A percentile compares a stretch with the other conserved stretches of the same genome.
phyloP scores from a whole-genome alignment of 352 stramenopile species.

The Phytophthora colocasiae region DNA sequence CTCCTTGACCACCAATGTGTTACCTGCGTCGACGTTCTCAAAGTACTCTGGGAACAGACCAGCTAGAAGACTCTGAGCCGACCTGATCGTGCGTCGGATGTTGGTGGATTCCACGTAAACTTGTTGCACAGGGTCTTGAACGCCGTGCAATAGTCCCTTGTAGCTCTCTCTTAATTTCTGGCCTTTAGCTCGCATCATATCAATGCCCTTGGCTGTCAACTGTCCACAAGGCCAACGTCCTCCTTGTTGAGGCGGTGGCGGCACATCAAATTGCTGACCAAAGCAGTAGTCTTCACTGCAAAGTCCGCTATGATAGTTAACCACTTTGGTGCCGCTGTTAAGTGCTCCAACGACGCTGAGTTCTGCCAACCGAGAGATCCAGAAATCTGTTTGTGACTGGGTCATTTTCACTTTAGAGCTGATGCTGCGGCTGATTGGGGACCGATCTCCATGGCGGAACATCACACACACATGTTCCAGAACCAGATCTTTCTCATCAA shows the following conservation, averaged over 20 bases:
- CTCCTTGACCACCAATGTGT: conserved; percentile 15
- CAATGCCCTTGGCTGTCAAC: conserved; percentile 70
- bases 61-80: conserved; percentile 69
- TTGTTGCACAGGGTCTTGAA: conserved; percentile 46
- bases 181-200: conserved; percentile 69
- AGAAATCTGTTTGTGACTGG: conserved; percentile 61
- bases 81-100: conserved; percentile 75
- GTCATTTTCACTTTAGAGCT: conserved; percentile 55
- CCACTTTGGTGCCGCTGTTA: conserved; percentile 54
- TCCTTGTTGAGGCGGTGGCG: conserved; percentile 57
- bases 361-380: conserved; percentile 58
- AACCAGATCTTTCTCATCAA: conserved; percentile 35
- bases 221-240: conserved; percentile 79
- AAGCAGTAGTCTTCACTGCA: conserved; percentile 8
- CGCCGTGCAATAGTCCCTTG: conserved; percentile 37
- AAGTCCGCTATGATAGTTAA: conserved; percentile 25
- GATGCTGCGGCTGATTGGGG: conserved; percentile 70
- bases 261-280: conserved; percentile 18
- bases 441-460: conserved; percentile 83
- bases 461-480: conserved; percentile 74
- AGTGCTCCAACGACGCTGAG: conserved; percentile 53
- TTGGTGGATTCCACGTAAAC: conserved; percentile 84
- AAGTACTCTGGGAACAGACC: conserved; percentile 75
- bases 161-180: conserved; percentile 54
- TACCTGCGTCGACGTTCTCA: conserved; percentile 16